Percentiles rank a stretch among this genome's conserved stretches.
Evolutionary conservation across 1,139 yeast species (phyloP).

Genomic region (Blastobotrys indianensis): DNA sequence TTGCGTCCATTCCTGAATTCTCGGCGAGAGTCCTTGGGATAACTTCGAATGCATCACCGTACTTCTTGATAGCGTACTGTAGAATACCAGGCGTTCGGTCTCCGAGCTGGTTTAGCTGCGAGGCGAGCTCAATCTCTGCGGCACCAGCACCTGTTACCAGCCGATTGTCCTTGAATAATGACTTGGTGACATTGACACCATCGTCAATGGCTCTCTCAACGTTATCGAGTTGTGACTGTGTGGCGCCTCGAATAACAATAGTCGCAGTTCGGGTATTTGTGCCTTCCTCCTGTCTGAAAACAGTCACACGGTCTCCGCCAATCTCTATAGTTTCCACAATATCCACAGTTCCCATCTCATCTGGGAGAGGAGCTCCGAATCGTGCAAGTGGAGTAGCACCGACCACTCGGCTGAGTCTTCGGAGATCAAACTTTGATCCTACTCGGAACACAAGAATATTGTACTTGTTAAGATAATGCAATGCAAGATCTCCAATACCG

Average conservation of each 20-base stretch:
- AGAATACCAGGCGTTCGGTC: constrained; percentile 90
- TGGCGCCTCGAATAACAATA: constrained; percentile 91
- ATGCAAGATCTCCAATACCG: constrained; percentile 85
- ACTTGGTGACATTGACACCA: constrained; percentile 89
- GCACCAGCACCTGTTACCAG: constrained; percentile 97
- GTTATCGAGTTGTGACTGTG: constrained; percentile 91
- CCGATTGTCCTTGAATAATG: constrained; percentile 71
- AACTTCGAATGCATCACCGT: constrained; percentile 91
- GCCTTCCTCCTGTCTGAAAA: constrained; percentile 69
- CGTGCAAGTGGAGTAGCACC: constrained; percentile 96
- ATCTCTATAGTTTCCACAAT: constrained; percentile 86
- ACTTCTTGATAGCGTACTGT: constrained; percentile 90
- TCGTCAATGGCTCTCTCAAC: constrained; percentile 96
- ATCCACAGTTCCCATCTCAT: constrained; percentile 86
- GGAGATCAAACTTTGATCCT: constrained; percentile 86
- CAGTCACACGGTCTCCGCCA: constrained; percentile 96
- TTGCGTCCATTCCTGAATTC: constrained; percentile 87
- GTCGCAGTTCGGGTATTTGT: constrained; percentile 72
- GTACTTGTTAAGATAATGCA: constrained; percentile 86
- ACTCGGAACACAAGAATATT: constrained; percentile 81
- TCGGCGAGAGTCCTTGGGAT: constrained; percentile 90
- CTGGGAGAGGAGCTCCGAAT: constrained; percentile 93
- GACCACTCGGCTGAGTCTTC: constrained; percentile 92
- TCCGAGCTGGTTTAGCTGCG: constrained; percentile 74
- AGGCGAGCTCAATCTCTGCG: constrained; percentile 83